Evolutionary conservation across 176 grass and related monocot genomes (phyloP).

Genomic region (Stipa capillata): DNA sequence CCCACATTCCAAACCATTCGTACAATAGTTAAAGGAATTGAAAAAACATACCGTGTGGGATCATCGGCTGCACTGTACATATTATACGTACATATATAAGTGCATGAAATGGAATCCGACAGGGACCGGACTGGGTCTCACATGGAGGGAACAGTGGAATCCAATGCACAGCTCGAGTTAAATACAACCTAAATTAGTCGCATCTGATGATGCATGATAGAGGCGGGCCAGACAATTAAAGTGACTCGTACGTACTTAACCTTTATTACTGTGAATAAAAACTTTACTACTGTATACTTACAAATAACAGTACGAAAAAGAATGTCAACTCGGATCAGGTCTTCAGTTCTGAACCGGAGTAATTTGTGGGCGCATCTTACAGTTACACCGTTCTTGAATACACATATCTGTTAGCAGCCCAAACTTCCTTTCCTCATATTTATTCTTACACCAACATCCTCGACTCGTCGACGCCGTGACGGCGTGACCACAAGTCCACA

Average conservation of each 20-base stretch:
- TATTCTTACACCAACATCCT: too few relatives aligned
- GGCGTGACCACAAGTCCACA: too few relatives aligned
- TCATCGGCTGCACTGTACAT: not conserved
- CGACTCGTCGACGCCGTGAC: too few relatives aligned
- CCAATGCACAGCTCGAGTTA: constrained; percentile 21
- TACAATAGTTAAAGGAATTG: too few relatives aligned
- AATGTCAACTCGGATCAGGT: constrained; percentile 32
- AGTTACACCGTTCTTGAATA: not conserved
- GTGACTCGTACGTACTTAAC: constrained; percentile 7
- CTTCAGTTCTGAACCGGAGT: not conserved
- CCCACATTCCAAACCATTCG: too few relatives aligned
- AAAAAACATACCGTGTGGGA: too few relatives aligned
- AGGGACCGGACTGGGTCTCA: constrained; percentile 9
- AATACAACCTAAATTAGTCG: constrained; percentile 2
- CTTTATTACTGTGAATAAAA: not conserved
- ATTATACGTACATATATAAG: not conserved
- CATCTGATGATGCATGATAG: constrained; percentile 6
- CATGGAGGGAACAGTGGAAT: constrained; percentile 31
- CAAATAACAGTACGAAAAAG: not conserved
- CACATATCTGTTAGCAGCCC: too few relatives aligned
- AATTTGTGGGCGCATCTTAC: not conserved
- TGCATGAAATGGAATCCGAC: constrained; percentile 28
- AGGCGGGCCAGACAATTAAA: constrained; percentile 28
- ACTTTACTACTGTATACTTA: too few relatives aligned
- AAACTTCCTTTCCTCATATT: too few relatives aligned